phyloP scores from a whole-genome alignment of 768 basidiomycete species.

The Boletellus ananiceps region DNA sequence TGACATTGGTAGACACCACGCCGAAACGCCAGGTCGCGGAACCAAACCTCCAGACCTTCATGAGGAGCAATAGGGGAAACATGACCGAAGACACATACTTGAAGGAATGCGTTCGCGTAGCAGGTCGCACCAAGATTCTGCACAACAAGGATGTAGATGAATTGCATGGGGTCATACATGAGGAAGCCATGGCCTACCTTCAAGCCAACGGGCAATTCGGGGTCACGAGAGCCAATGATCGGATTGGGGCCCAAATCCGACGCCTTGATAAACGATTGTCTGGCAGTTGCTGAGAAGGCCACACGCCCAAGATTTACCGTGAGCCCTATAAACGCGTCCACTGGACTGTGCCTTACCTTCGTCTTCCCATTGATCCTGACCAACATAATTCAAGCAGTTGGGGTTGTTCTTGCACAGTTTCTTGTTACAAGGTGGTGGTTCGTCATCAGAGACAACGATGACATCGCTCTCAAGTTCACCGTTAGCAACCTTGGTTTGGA shows the following conservation, averaged over 20 bases:
- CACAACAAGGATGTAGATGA: not conserved
- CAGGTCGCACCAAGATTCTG: slow-evolving; percentile 97
- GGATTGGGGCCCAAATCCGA: slow-evolving; percentile 56
- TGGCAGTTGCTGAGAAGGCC: slow-evolving; percentile 41
- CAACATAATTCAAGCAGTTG: slow-evolving; percentile 83
- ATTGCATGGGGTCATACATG: not conserved
- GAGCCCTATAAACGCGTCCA: slow-evolving; percentile 8
- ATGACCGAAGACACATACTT: slow-evolving; percentile 43
- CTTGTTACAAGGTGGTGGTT: slow-evolving; percentile 50
- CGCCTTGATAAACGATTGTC: slow-evolving; percentile 47
- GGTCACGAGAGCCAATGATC: slow-evolving; percentile 42
- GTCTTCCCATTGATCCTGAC: slow-evolving; percentile 77
- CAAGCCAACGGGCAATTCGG: slow-evolving; percentile 66
- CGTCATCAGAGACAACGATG: slow-evolving; percentile 69
- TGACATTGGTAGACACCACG: slow-evolving; percentile 77
- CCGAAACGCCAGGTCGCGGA: slow-evolving; percentile 77
- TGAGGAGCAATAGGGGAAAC: slow-evolving; percentile 5
- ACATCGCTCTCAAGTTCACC: slow-evolving; percentile 57
- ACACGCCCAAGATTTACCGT: slow-evolving; percentile 9
- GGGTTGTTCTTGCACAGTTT: slow-evolving; percentile 72
- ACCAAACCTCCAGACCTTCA: slow-evolving; percentile 70
- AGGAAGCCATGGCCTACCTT: slow-evolving; percentile 44
- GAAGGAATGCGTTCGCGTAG: slow-evolving; percentile 93
- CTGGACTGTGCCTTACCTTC: slow-evolving; percentile 43
- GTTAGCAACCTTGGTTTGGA: slow-evolving; percentile 16